These are phyloP conservation scores for Rhynchosporium agropyri DNA, from an alignment of 2,329 filamentous ascomycete species.

Conservation along the genomic window DNA sequence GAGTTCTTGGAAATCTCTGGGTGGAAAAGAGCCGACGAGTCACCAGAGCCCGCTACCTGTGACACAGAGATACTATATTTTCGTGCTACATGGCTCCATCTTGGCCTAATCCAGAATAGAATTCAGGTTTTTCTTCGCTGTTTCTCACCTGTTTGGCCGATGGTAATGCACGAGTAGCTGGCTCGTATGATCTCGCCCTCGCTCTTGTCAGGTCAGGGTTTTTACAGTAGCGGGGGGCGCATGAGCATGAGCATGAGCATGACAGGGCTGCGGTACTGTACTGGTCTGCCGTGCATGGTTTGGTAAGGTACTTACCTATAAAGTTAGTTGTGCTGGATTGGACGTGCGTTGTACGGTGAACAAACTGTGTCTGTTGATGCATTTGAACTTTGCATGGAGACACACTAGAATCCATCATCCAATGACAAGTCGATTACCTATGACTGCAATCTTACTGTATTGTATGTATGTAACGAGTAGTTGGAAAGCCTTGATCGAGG, in stretches of 20 bases:
- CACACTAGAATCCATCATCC: neutral
- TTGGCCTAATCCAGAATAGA: neutral
- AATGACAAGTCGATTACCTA: neutral
- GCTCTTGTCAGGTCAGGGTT: slow-evolving; percentile 4
- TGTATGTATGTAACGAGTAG: too few relatives aligned
- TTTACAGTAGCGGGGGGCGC: neutral
- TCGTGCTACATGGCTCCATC: neutral
- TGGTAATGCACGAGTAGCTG: neutral
- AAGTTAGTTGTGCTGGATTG: neutral
- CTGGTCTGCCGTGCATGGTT: slow-evolving; percentile 14
- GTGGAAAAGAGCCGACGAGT: neutral
- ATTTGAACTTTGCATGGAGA: too few relatives aligned
- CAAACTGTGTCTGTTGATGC: neutral
- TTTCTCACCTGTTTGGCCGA: neutral
- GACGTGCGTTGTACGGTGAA: slow-evolving; percentile 13
- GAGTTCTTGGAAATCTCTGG: neutral
- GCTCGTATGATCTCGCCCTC: slow-evolving; percentile 1
- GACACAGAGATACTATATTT: slow-evolving; percentile 8
- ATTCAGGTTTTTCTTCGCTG: neutral
- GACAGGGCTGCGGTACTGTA: slow-evolving; percentile 10
- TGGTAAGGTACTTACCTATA: too few relatives aligned
- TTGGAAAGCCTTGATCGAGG: slow-evolving; percentile 17
- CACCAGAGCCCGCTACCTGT: neutral
- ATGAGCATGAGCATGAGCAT: neutral
- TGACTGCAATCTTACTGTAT: slow-evolving; percentile 7